A percentile compares a stretch with the other conserved stretches of the same genome.
These are phyloP conservation scores for Vitis hybrid DNA, from an alignment of 177 flowering plant genomes.

Conservation along the genomic window DNA sequence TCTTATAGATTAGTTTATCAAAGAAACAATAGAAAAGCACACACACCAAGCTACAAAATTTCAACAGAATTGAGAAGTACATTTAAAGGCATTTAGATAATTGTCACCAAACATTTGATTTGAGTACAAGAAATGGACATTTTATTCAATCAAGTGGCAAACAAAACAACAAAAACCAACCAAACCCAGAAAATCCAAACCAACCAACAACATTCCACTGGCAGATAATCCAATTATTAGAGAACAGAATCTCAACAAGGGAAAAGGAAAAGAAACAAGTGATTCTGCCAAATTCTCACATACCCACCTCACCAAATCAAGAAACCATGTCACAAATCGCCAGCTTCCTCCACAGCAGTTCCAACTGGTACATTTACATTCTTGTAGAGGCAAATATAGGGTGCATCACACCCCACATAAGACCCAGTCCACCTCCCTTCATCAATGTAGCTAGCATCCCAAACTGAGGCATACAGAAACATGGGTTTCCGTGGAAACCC, in stretches of 20 bases:
- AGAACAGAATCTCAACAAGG: not conserved
- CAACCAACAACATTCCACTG: not conserved
- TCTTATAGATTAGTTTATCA: too few species aligned
- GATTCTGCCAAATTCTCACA: not conserved
- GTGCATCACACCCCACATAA: constrained; percentile 50
- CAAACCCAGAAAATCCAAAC: not conserved
- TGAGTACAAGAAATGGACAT: too few species aligned
- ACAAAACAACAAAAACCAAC: not conserved
- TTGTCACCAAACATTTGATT: too few species aligned
- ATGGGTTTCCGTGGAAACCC: constrained; percentile 51
- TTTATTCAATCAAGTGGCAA: too few species aligned
- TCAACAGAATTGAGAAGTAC: too few species aligned
- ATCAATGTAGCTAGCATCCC: constrained; percentile 64
- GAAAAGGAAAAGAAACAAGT: too few species aligned
- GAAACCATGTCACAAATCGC: not conserved
- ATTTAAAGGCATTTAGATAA: too few species aligned
- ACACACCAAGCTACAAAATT: too few species aligned
- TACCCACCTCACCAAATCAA: constrained; percentile 15
- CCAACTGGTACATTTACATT: constrained; percentile 37
- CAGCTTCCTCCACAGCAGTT: constrained; percentile 13
- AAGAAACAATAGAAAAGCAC: too few species aligned
- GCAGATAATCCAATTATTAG: too few species aligned
- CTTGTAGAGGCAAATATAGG: constrained; percentile 46
- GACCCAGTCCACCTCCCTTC: constrained; percentile 55
- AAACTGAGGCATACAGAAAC: constrained; percentile 57